phyloP scores from a whole-genome alignment of 345 rosid genomes.

The Lumnitzera littorea region DNA sequence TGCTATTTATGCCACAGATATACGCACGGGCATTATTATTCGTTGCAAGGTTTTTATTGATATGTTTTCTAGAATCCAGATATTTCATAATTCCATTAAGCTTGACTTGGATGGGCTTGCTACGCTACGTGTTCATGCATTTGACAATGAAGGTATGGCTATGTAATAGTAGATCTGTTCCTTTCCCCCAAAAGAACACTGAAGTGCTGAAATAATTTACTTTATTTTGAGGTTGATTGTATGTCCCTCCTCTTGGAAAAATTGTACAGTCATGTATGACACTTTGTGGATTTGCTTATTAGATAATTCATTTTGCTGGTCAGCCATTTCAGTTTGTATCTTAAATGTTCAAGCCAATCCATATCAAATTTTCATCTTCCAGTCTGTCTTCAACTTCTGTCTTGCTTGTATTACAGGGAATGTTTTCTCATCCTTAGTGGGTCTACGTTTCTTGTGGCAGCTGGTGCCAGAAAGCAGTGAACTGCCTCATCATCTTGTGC shows the following conservation, averaged over 20 bases:
- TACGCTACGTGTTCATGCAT: constrained; percentile 86
- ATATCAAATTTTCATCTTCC: too few relatives aligned
- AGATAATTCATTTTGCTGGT: too few relatives aligned
- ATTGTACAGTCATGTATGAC: too few relatives aligned
- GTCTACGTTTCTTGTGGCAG: constrained; percentile 87
- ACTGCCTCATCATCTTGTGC: constrained; percentile 68
- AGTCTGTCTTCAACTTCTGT: too few relatives aligned
- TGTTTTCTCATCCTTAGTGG: constrained; percentile 87
- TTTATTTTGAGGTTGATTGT: too few relatives aligned
- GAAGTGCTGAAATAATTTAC: background rate
- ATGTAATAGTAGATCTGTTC: background rate
- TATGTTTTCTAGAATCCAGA: constrained; percentile 78
- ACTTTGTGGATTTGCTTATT: too few relatives aligned
- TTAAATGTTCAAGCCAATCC: too few relatives aligned
- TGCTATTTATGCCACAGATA: constrained; percentile 85
- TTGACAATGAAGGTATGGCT: constrained; percentile 65
- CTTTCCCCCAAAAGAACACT: background rate
- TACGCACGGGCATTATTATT: constrained; percentile 67
- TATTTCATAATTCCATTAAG: constrained; percentile 85
- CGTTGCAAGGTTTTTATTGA: constrained; percentile 97
- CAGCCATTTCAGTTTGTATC: too few relatives aligned
- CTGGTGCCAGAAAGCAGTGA: constrained; percentile 49
- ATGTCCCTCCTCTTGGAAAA: too few relatives aligned
- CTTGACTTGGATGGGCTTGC: constrained; percentile 95
- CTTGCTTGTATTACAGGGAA: constrained; percentile 44